Percentiles rank a stretch among this genome's conserved stretches.
phyloP scores from a whole-genome alignment of 345 rosid genomes.

The Arabidopsis arenosa region DNA sequence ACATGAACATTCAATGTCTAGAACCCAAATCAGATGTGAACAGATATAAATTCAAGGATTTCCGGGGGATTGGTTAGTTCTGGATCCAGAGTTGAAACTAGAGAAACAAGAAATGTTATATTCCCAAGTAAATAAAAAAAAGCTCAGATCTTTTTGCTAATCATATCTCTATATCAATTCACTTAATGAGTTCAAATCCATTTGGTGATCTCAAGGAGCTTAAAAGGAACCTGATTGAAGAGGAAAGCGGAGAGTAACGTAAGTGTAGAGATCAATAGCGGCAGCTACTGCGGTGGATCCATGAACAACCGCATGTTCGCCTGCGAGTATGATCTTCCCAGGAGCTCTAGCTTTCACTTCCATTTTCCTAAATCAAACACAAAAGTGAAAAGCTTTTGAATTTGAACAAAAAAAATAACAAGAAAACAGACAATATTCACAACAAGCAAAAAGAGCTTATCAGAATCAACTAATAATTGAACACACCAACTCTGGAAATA shows the following conservation, averaged over 20 bases:
- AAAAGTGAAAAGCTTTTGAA: neutral
- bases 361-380: constrained; percentile 51
- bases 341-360: constrained; percentile 94
- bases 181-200: neutral
- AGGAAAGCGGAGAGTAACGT: constrained; percentile 62
- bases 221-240: constrained; percentile 53
- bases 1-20: neutral
- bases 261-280: constrained; percentile 82
- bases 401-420: neutral
- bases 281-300: constrained; percentile 94
- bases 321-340: constrained; percentile 90
- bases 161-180: neutral
- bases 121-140: neutral
- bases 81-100: neutral
- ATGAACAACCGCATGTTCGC: constrained; percentile 98
- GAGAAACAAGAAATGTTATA: constrained; percentile 1
- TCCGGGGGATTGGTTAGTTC: neutral
- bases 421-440: neutral
- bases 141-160: constrained; percentile 9
- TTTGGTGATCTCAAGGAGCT: constrained; percentile 21
- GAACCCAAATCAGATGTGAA: neutral
- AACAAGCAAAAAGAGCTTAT: neutral
- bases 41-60: neutral
- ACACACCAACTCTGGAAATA: neutral
- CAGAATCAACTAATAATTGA: neutral